These are phyloP conservation scores for Asterochloris sp. DNA, from an alignment of 139 green algal species.

Conservation along the genomic window DNA sequence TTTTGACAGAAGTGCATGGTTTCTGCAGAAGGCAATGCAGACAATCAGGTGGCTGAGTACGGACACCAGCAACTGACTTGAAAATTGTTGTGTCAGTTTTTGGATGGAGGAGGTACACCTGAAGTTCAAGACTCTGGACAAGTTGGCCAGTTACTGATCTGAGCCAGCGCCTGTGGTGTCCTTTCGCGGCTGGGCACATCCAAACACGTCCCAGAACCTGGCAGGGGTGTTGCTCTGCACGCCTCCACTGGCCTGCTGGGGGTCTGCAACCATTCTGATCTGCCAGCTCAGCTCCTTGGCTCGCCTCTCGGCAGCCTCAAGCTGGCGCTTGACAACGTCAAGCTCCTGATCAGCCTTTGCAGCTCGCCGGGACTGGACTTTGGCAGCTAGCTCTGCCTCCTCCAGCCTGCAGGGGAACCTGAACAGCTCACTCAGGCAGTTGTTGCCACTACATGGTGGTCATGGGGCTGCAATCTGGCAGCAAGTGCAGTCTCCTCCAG, in stretches of 20 bases:
- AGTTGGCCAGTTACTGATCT: too few relatives aligned
- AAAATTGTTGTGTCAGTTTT: too few relatives aligned
- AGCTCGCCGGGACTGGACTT: constrained; percentile 27
- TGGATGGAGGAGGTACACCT: too few relatives aligned
- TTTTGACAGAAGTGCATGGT: too few relatives aligned
- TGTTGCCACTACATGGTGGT: not conserved
- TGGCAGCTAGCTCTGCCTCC: constrained; percentile 36
- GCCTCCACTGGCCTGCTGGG: constrained; percentile 14
- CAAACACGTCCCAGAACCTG: constrained; percentile 41
- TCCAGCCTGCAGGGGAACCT: constrained; percentile 11
- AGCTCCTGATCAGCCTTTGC: constrained; percentile 32
- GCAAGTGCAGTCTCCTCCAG: not conserved
- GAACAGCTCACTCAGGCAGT: not conserved
- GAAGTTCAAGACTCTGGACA: too few relatives aligned
- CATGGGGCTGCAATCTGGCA: not conserved
- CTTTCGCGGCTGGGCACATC: constrained; percentile 17
- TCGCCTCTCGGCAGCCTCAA: constrained; percentile 32
- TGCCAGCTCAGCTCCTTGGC: constrained; percentile 39
- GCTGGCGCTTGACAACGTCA: constrained; percentile 27
- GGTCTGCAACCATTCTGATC: constrained; percentile 45
- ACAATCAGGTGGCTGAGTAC: too few relatives aligned
- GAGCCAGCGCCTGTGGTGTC: too few relatives aligned
- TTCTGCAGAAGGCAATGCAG: too few relatives aligned
- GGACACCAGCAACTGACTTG: too few relatives aligned
- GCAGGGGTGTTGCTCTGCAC: not conserved